Percentiles rank a stretch among this genome's conserved stretches.
These are phyloP conservation scores for Cenococcum geophilum DNA, from an alignment of 495 filamentous ascomycete species.

Conservation along the genomic window DNA sequence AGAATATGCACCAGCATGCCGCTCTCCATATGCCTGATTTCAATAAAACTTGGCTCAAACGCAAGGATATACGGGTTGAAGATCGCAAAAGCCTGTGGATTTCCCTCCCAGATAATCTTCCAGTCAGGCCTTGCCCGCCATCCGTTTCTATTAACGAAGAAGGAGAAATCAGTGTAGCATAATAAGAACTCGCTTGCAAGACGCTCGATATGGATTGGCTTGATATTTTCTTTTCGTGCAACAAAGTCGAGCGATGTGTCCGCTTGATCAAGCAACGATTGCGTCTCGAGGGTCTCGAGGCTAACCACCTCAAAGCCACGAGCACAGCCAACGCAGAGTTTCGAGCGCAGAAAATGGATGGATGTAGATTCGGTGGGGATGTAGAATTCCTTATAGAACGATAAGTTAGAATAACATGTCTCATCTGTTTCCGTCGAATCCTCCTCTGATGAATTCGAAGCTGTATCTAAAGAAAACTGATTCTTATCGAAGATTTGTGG, in stretches of 20 bases:
- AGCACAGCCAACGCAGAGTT: conserved; percentile 91
- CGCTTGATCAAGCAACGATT: conserved; percentile 93
- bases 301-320: conserved; percentile 95
- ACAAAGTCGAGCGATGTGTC: conserved; percentile 98
- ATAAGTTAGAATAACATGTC: conserved; percentile 3
- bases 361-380: conserved; percentile 94
- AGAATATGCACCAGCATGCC: conserved; percentile 86
- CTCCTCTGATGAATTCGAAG: no score
- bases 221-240: conserved; percentile 80
- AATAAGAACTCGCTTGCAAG: conserved; percentile 94
- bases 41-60: conserved; percentile 98
- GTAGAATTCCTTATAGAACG: conserved; percentile 69
- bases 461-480: not conserved
- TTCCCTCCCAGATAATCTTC: conserved; percentile 96
- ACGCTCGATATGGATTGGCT: conserved; percentile 96
- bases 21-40: conserved; percentile 90
- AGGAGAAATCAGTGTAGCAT: conserved; percentile 96
- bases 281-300: conserved; percentile 93
- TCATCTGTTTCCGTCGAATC: no score
- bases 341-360: conserved; percentile 94
- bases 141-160: conserved; percentile 98
- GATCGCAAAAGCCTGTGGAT: conserved; percentile 81
- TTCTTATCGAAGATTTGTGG: conserved; percentile 10
- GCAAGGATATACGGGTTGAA: conserved; percentile 94
- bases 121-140: conserved; percentile 95